Base-by-base conservation (phyloP, 768 basidiomycete species). In the Dioszegia aurantiaca region DNA sequence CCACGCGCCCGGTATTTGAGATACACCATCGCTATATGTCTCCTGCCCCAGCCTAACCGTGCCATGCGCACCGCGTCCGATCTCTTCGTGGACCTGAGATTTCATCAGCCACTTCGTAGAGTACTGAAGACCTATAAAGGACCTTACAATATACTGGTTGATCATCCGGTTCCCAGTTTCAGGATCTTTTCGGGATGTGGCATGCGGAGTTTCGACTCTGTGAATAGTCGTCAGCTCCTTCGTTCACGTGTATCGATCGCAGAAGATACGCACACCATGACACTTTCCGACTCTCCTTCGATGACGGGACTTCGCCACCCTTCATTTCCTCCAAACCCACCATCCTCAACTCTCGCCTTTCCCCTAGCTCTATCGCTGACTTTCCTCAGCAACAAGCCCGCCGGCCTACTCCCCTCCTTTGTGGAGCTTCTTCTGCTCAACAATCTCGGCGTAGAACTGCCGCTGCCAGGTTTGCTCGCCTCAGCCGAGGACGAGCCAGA, bases 51-150 rank as follows among this genome's bases (percentile, higher is more conserved):
- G 80, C 77, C 85, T 88, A 60, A 97, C 93, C 69, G 87, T 85
- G 46, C 93, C 93, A 70, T 95, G 92, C 72, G 90, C 88, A 12
- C 93, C 93, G 58, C 83, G 84, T 21, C 93, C 93, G 21, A 95
- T 85, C 69, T 83, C 83, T 55, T 82, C 80, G 53, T 85, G 80
- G 56, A 91, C 84, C 72, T 73, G 19, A 26, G 33, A 14, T 45
- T n/a, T n/a, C 23, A n/a, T 55, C 44, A 58, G 24, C 23, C 56
- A 12, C 51, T 57, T 45, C 17, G n/a, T 17, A n/a, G 31, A 14
- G 11, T 23, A n/a, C 28, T 14, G 33, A 6, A 6, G 33, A 6
- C 14, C 33, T 6, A 33, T 33, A 6, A 33, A n/a, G n/a, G 33
- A 33, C 17, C 72, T 43, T 43, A 75, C 73, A 46, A 85, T 79